Base-by-base conservation (phyloP, 805 yeast species). In the Pichia membranifaciens region DNA sequence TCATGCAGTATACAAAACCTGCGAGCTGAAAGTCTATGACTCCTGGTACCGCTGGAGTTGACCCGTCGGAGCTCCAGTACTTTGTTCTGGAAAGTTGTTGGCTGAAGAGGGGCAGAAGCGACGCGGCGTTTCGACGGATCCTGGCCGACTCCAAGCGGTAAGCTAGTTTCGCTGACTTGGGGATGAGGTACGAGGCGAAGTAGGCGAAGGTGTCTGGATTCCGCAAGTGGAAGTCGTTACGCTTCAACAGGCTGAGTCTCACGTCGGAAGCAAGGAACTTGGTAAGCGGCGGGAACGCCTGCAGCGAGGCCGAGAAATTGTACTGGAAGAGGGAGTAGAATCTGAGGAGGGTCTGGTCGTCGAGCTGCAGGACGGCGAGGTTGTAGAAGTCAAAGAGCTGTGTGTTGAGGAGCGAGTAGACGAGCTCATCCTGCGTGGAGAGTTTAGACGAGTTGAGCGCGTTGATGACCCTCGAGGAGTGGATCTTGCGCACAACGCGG, bases 361-460 rank as follows among this genome's bases (percentile, higher is more conserved):
- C 43, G 40, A 47, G 25, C 7, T 34, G 16, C 9, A 48, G 13
- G 4, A 48, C 6, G 16, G 43, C 20, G 9, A 48, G 37, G 16
- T 65, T 53, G 20, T 75, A 79, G n/a, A 71, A 66, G 54, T 79
- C 84, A 51, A 73, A 73, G 3, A 80, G 53, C 18, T 69, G 66
- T 9, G 67, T 64, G 49, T 81, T 83, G 4, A 79, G 54, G 45
- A 77, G 58, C 21, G 65, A 59, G 47, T 61, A 67, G 55, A 66
- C 58, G 65, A 72, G 58, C 35, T 56, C 41, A 43, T 72, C 71
- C 8, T 63, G 57, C 5, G 61, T 54, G 1, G 55, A 48, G 1
- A 69, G 60, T 8, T 68, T 63, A 0, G 70, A 53, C 13, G 62
- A 45, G 37, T 69, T 63, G 22, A 70, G 58, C 15, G 71, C 68